Evolutionary conservation across 164 flowering plant species (phyloP), one percentile per base, ranked within the genome.

Genomic region (Macadamia tetraphylla): DNA sequence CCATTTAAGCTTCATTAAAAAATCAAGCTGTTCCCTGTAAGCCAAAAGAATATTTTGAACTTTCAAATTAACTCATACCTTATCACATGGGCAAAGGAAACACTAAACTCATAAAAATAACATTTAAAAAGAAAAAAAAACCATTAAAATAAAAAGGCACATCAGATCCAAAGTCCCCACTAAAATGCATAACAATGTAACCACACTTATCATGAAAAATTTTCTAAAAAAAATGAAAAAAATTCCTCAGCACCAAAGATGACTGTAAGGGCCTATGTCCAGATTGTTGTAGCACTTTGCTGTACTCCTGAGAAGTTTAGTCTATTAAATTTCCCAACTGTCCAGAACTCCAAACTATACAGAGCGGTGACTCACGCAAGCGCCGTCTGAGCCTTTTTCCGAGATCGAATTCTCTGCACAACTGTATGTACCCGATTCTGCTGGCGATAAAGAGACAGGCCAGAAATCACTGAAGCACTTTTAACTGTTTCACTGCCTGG

Each of bases 21-120:
- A 78, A 69, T 87, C 91, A 72, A 90, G 84, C 79, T 89, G 97
- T 73, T 89, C 93, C 98, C 99, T 94, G 97, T 81, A 82, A 78
- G 64, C 79, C 86, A 84, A 76, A 68, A 76, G 83, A 81, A 82
- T 53, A 77, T 73, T 72, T 75, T 68, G 77, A 71, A 57, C 66
- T 76, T 79, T 78, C 78, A 79, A 77, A 68, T 67, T 44, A 74
- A 61, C 49, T 60, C 67, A 69, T 44, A 75, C 56, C 65, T 53
- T 64, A 53, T 53, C 66, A 71, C 17, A 43, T 61, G 58, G 40
- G 58, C 32, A 74, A 71, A 68, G 40, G 53, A 49, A 68, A 71
- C 49, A 62, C 46, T 65, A 14, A 23, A 58, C 42, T 67, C 58
- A 32, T 30, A 29, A 18, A 23, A 23, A 23, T 12, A 10, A 17